A percentile compares a stretch with the other conserved stretches of the same genome.
Conservation (phyloP, 1,139 yeast species). For the Kodamaea anthophila region DNA sequence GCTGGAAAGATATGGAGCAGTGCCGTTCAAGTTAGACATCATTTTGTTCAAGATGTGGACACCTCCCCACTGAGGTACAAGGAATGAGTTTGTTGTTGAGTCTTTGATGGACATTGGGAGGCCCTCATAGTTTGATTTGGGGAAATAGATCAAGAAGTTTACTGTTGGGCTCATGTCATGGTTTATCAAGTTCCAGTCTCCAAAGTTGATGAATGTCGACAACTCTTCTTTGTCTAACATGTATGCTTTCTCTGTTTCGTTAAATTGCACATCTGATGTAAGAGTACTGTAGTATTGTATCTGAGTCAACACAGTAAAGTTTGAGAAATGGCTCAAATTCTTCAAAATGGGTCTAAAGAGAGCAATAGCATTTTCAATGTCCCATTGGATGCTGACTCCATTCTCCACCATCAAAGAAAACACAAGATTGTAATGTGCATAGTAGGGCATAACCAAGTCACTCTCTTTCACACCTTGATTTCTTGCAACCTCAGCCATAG, state of each 20-base stretch:
- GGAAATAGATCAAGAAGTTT: conserved; percentile 63
- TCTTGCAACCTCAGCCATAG: conserved; percentile 14
- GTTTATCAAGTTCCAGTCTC: conserved; percentile 67
- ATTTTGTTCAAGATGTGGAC: conserved; percentile 46
- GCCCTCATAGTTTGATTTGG: conserved; percentile 36
- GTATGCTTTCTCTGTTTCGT: conserved; percentile 24
- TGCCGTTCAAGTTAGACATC: conserved; percentile 20
- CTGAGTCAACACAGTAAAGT: conserved; percentile 75
- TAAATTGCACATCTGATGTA: conserved; percentile 20
- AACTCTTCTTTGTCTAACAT: conserved; percentile 41
- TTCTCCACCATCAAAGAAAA: conserved; percentile 49
- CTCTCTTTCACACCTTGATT: conserved; percentile 11
- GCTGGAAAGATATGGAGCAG: conserved; percentile 24
- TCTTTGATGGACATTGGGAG: conserved; percentile 41
- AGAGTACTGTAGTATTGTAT: conserved; percentile 61
- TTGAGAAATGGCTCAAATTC: conserved; percentile 45
- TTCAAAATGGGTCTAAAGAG: conserved; percentile 24
- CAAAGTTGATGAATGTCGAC: conserved; percentile 67
- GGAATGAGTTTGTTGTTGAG: conserved; percentile 58
- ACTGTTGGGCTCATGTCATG: conserved; percentile 57
- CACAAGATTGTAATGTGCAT: conserved; percentile 60
- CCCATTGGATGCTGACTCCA: conserved; percentile 38
- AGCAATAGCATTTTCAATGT: conserved; percentile 23
- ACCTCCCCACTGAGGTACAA: conserved; percentile 92
- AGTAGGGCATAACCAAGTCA: conserved; percentile 46